Conservation (phyloP, 1,284 basidiomycete genomes). For the Papiliotrema laurentii region DNA sequence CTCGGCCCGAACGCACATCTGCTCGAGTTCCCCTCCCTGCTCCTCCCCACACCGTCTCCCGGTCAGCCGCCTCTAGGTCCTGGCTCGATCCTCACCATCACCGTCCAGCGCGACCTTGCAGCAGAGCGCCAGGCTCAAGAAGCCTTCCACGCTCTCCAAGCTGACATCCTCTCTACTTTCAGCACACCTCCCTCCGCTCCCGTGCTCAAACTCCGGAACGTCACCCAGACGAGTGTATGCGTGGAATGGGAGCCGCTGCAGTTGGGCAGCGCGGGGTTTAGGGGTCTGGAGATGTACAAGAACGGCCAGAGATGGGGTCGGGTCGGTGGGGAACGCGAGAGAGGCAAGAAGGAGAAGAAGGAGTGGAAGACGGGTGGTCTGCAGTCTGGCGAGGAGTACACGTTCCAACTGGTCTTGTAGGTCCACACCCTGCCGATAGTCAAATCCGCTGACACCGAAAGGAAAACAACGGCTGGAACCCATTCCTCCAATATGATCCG, state of each 20-base stretch:
- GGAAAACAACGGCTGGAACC: constrained; percentile 76
- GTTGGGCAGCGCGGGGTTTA: constrained; percentile 75
- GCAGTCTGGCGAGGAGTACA: constrained; percentile 79
- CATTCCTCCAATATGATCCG: constrained; percentile 76
- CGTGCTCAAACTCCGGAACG: constrained; percentile 67
- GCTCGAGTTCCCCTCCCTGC: constrained; percentile 90
- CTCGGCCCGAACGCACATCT: constrained; percentile 86
- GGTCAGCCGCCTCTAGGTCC: constrained; percentile 68
- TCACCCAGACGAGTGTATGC: constrained; percentile 90
- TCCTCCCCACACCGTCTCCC: constrained; percentile 58
- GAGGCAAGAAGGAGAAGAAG: constrained; percentile 34
- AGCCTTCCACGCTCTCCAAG: constrained; percentile 78
- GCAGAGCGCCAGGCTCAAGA: constrained; percentile 76
- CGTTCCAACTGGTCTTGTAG: constrained; percentile 83
- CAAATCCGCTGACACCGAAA: constrained; percentile 5
- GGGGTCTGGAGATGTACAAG: constrained; percentile 83
- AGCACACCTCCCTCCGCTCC: constrained; percentile 65
- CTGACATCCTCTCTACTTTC: constrained; percentile 69
- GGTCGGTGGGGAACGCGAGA: constrained; percentile 30
- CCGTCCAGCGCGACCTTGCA: constrained; percentile 73
- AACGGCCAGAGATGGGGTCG: constrained; percentile 77
- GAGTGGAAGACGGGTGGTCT: constrained; percentile 76
- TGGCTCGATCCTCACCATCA: constrained; percentile 94
- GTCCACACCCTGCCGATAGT: constrained; percentile 11
- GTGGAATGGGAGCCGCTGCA: constrained; percentile 85